Evolutionary conservation across 116 monocot genomes (phyloP), one percentile per base, ranked within the genome.

Genomic region (Cymodocea nodosa): DNA sequence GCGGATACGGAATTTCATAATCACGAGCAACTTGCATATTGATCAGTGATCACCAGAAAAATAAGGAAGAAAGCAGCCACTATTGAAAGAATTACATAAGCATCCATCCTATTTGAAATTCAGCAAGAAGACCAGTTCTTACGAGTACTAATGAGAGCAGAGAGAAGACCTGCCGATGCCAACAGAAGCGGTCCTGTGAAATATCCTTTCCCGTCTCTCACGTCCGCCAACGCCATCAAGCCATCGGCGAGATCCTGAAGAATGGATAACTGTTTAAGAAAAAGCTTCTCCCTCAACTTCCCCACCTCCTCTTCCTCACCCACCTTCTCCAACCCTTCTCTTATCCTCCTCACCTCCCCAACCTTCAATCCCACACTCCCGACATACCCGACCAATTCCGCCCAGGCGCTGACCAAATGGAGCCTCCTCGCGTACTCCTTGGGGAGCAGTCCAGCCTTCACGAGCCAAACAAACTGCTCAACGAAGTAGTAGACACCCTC

Each of bases 91-190:
- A 64, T 62, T 37, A 11, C 16, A 36, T 18, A n/a, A n/a, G 36
- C 39, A 37, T 36, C 36, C 37, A 7, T 24, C 25, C 44, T 9
- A 48, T n/a, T 23, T 19, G 10, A 48, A 22, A 50, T 51, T 74
- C 74, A 87, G 64, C 87, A 83, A 15, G 87, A 78, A n/a, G 15
- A 34, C 87, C 87, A 87, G 51, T 87, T 87, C 73, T 83, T 87
- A 40, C 81, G 83, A 2, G 81, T 69, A 52, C 87, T 87, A 64
- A 87, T 83, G 34, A 87, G 60, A 25, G 81, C 87, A 0, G 87
- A 87, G 0, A 87, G 60, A 56, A 87, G 62, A 11, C 87, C 87
- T 5, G 87, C 87, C 0, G 81, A 78, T 14, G 87, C 83, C 78
- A 78, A 51, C 50, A 87, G 57, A 63, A 76, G 5, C 4, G 83